phyloP scores from a whole-genome alignment of 129 eudicot genomes.

The Pseudognaphalium luteoalbum region DNA sequence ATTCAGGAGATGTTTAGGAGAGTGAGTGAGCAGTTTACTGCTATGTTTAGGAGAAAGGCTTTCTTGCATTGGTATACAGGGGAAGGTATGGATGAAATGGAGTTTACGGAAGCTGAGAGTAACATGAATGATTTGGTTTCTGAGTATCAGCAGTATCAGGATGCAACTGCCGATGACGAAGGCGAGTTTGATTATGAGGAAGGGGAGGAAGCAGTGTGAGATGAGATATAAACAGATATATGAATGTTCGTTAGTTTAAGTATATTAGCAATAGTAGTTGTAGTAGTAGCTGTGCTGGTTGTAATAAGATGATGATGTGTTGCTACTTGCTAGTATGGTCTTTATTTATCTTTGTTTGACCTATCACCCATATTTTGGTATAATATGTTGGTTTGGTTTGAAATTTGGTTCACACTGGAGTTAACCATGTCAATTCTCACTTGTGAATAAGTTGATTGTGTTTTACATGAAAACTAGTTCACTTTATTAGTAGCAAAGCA shows the following conservation, averaged over 20 bases:
- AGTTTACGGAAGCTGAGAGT: not conserved
- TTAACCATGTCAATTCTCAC: too few relatives aligned
- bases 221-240: not conserved
- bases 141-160: slow-evolving; percentile 30
- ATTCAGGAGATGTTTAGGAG: slow-evolving; percentile 61
- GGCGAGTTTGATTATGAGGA: slow-evolving; percentile 12
- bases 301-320: not conserved
- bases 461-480: too few relatives aligned
- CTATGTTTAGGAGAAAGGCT: not conserved
- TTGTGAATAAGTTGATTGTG: not conserved
- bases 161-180: slow-evolving; percentile 11
- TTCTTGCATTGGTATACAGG: not conserved
- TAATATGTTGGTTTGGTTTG: too few relatives aligned
- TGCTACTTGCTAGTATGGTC: not conserved
- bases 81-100: not conserved
- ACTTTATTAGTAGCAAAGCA: not conserved
- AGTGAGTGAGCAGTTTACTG: slow-evolving; percentile 32
- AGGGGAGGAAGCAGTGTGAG: not conserved
- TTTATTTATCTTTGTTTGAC: too few relatives aligned
- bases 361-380: not conserved
- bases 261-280: too few relatives aligned
- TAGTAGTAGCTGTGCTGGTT: not conserved
- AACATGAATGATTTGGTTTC: not conserved
- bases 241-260: not conserved
- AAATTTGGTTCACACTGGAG: too few relatives aligned